Conservation (phyloP, 495 filamentous ascomycete species). For the Lasiosphaeris hirsuta region DNA sequence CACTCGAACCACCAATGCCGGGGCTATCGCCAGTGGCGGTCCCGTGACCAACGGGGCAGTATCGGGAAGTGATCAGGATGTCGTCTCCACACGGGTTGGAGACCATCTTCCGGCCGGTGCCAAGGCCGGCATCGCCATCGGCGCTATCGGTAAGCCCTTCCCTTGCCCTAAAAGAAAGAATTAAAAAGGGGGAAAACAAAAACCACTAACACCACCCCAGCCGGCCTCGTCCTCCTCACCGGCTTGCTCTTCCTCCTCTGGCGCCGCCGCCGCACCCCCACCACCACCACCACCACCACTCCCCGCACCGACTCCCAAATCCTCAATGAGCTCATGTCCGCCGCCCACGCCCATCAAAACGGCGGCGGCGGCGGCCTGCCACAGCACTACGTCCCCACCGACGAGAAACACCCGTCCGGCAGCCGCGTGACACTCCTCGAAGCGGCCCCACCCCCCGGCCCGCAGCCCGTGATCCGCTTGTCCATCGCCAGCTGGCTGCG, state of each 20-base stretch:
- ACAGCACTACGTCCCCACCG: neutral
- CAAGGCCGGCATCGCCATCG: slow-evolving; percentile 22
- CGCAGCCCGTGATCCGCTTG: slow-evolving; percentile 3
- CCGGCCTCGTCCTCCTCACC: slow-evolving; percentile 3
- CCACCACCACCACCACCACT: neutral
- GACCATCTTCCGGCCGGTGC: slow-evolving; percentile 7
- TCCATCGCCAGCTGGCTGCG: slow-evolving; percentile 25
- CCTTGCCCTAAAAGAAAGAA: no score
- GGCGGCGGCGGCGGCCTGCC: slow-evolving; percentile 12
- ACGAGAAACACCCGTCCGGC: slow-evolving; percentile 10
- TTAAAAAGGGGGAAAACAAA: no score
- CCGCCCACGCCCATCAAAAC: slow-evolving; percentile 33
- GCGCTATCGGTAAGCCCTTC: slow-evolving; percentile 11
- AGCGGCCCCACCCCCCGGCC: neutral
- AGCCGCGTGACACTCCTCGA: neutral
- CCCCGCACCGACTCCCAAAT: slow-evolving; percentile 24
- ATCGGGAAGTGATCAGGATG: neutral
- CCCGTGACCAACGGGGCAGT: neutral
- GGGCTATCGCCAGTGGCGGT: neutral
- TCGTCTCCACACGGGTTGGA: neutral
- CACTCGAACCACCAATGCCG: no score
- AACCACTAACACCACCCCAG: neutral
- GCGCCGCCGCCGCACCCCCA: slow-evolving; percentile 2
- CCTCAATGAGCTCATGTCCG: slow-evolving; percentile 31
- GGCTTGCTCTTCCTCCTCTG: slow-evolving; percentile 11